phyloP scores from a whole-genome alignment of 2,329 filamentous ascomycete genomes.

The Drechslerella coelobrocha region DNA sequence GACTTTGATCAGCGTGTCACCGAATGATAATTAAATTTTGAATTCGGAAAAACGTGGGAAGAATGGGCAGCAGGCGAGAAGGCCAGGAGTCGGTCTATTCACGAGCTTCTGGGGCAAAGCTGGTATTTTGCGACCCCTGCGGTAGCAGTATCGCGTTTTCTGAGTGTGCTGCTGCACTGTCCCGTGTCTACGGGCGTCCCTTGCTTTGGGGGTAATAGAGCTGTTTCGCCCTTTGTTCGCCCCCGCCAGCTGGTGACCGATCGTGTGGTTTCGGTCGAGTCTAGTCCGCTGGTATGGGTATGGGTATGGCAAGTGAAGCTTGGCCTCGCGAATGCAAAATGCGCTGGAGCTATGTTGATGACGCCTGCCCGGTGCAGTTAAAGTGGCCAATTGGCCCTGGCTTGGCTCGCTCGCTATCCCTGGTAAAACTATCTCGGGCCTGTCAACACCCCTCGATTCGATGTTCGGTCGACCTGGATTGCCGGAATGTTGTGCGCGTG shows the following conservation, averaged over 20 bases:
- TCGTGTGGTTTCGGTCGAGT: conserved; percentile 26
- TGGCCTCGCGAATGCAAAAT: conserved; percentile 44
- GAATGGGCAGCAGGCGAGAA: conserved; percentile 27
- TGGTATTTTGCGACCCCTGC: not conserved
- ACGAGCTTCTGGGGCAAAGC: conserved; percentile 20
- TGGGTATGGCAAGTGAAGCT: conserved; percentile 34
- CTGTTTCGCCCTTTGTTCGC: not conserved
- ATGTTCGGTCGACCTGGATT: conserved; percentile 5
- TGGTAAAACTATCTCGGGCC: conserved; percentile 17
- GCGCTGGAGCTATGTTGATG: conserved; percentile 38
- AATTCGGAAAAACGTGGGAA: conserved; percentile 43
- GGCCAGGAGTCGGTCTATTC: conserved; percentile 35
- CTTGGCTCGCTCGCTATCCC: conserved; percentile 37
- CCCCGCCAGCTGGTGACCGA: conserved; percentile 9
- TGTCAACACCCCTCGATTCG: conserved; percentile 37
- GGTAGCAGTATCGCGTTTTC: not conserved
- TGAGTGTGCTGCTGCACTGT: conserved; percentile 43
- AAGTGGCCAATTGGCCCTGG: conserved; percentile 35
- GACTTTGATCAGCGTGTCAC: conserved; percentile 48
- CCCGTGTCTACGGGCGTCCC: conserved; percentile 32
- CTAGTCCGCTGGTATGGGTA: conserved; percentile 34
- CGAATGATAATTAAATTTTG: conserved; percentile 37
- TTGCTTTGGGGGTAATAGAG: not conserved
- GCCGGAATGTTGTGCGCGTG: conserved; percentile 1
- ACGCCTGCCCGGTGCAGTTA: conserved; percentile 44